These are phyloP conservation scores for Lycium barbarum DNA, from an alignment of 257 asterid species.

Conservation along the genomic window DNA sequence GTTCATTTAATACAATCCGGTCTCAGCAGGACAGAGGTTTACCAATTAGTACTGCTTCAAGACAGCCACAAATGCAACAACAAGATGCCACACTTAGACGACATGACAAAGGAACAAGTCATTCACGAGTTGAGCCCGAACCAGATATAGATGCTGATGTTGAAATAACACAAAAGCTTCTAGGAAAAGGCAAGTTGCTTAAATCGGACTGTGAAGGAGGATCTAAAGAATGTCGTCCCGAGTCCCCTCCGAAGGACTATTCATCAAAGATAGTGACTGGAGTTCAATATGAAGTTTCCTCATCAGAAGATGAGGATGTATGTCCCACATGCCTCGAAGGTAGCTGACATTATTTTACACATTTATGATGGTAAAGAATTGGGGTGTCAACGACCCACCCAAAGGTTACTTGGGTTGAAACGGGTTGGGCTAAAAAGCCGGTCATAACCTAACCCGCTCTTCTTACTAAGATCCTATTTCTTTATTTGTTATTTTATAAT, in stretches of 20 bases:
- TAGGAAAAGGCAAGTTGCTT: slow-evolving; percentile 4
- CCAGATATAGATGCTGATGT: slow-evolving; percentile 32
- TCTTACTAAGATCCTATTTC: no score
- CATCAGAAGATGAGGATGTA: slow-evolving; percentile 50
- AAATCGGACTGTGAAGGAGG: slow-evolving; percentile 15
- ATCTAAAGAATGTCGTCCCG: slow-evolving; percentile 25
- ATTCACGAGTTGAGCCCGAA: slow-evolving; percentile 41
- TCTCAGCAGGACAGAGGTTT: slow-evolving; percentile 17
- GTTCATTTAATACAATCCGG: slow-evolving; percentile 29
- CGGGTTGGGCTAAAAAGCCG: no score
- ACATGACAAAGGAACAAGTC: slow-evolving; percentile 37
- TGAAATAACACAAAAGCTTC: slow-evolving; percentile 21
- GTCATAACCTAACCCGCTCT: no score
- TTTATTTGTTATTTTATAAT: no score
- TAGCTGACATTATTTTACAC: slow-evolving; percentile 25
- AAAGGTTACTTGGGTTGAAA: no score
- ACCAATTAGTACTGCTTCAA: slow-evolving; percentile 25
- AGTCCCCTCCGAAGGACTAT: slow-evolving; percentile 33
- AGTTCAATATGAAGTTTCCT: slow-evolving; percentile 22
- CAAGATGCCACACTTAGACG: slow-evolving; percentile 25
- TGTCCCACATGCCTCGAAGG: slow-evolving; percentile 84
- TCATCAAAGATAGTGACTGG: slow-evolving; percentile 25
- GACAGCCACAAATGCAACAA: slow-evolving; percentile 32
- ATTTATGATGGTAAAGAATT: no score
- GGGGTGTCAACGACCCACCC: no score